Evolutionary conservation across 768 basidiomycete species (phyloP).

Genomic region (Lenzites betulinus): DNA sequence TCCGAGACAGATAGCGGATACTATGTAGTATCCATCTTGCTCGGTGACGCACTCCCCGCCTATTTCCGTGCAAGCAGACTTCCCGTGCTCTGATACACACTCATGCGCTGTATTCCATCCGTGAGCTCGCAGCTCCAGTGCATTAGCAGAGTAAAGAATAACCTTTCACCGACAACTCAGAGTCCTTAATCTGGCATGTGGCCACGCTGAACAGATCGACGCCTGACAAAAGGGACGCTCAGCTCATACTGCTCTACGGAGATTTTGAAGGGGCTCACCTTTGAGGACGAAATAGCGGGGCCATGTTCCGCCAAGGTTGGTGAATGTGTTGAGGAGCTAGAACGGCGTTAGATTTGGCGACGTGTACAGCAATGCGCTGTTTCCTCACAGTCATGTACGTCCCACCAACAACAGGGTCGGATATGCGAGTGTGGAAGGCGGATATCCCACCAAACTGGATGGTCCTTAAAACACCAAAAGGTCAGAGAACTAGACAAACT

Average conservation of each 20-base stretch:
- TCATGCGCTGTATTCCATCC: slow-evolving; percentile 57
- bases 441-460: slow-evolving; percentile 99
- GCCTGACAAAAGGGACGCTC: slow-evolving; percentile 41
- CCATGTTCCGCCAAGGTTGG: slow-evolving; percentile 98
- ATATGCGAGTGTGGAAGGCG: slow-evolving; percentile 97
- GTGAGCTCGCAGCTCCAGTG: slow-evolving; percentile 7
- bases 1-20: slow-evolving; percentile 75
- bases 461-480: slow-evolving; percentile 53
- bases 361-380: not conserved
- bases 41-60: slow-evolving; percentile 82
- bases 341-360: not conserved
- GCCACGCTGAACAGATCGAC: slow-evolving; percentile 89
- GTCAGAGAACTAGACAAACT: not conserved
- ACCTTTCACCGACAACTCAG: slow-evolving; percentile 60
- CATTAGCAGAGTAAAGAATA: not conserved
- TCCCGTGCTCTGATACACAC: slow-evolving; percentile 93
- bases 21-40: slow-evolving; percentile 90
- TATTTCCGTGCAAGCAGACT: slow-evolving; percentile 69
- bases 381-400: slow-evolving; percentile 97
- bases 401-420: slow-evolving; percentile 95
- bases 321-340: slow-evolving; percentile 92
- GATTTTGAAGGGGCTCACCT: slow-evolving; percentile 42
- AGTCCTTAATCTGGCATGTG: slow-evolving; percentile 69
- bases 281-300: slow-evolving; percentile 96
- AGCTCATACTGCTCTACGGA: not conserved